phyloP scores from a whole-genome alignment of 441 rosid genomes.

The Arabidopsis lyrata region DNA sequence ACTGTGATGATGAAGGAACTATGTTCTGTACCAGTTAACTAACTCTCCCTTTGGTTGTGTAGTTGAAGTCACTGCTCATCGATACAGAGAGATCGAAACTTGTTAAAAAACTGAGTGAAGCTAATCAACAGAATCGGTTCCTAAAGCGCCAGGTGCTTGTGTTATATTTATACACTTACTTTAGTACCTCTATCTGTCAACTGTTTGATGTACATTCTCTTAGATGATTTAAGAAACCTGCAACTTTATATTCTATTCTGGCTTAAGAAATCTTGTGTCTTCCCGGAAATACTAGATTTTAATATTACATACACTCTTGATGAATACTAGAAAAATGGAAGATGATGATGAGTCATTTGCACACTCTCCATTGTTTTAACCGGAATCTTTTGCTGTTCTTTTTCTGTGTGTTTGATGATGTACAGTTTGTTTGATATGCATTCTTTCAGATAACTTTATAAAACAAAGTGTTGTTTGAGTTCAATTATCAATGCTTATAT shows the following conservation, averaged over 20 bases:
- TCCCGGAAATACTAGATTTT: neutral
- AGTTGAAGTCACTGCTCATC: conserved; percentile 73
- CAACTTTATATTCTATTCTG: neutral
- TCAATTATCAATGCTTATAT: neutral
- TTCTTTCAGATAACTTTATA: neutral
- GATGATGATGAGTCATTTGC: neutral
- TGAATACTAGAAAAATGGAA: neutral
- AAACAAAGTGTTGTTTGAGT: neutral
- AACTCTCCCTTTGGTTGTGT: conserved; percentile 15
- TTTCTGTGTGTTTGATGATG: conserved; percentile 5
- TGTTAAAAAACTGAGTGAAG: conserved; percentile 80
- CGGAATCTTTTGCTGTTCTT: neutral
- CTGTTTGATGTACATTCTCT: neutral
- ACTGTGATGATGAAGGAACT: neutral
- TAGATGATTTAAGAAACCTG: neutral
- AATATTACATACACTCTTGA: neutral
- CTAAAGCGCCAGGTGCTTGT: conserved; percentile 81
- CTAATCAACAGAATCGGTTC: conserved; percentile 88
- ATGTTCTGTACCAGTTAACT: neutral
- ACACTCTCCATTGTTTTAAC: neutral
- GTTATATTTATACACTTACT: conserved; percentile 10
- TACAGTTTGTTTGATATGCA: conserved; percentile 5
- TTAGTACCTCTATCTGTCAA: neutral
- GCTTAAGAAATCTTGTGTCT: neutral
- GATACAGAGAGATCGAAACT: conserved; percentile 83